Evolutionary conservation across 176 grass and related monocot genomes (phyloP).

Genomic region (Secale cereale): DNA sequence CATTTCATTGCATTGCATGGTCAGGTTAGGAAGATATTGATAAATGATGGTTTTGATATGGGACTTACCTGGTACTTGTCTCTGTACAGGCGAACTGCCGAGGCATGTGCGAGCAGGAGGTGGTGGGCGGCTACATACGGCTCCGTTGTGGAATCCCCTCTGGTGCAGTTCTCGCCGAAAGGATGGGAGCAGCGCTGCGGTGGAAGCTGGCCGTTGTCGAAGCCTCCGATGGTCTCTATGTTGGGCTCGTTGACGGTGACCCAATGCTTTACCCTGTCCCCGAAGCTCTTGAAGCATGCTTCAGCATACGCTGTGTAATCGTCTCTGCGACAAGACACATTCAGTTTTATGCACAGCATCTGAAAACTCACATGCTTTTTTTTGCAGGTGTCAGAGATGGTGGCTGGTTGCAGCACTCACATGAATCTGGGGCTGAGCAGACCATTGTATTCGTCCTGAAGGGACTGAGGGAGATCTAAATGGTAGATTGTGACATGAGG

Average conservation of each 20-base stretch:
- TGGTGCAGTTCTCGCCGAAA: constrained; percentile 48
- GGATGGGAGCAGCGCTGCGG: constrained; percentile 70
- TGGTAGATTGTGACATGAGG: constrained; percentile 74
- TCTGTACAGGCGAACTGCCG: constrained; percentile 47
- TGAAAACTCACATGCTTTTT: not conserved
- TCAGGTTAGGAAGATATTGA: not conserved
- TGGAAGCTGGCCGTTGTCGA: constrained; percentile 18
- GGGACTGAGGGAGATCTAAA: constrained; percentile 66
- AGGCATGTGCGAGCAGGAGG: constrained; percentile 44
- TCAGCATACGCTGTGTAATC: constrained; percentile 63
- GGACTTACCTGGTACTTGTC: constrained; percentile 41
- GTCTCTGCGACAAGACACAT: constrained; percentile 34
- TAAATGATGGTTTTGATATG: no score
- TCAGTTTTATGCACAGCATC: not conserved
- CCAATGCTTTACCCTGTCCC: constrained; percentile 75
- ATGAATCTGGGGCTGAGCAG: constrained; percentile 57
- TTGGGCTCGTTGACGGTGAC: constrained; percentile 73
- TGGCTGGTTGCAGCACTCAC: constrained; percentile 21
- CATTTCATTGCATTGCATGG: not conserved
- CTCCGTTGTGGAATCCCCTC: constrained; percentile 64
- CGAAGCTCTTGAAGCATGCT: constrained; percentile 68
- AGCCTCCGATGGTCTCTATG: constrained; percentile 53
- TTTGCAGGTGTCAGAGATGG: not conserved
- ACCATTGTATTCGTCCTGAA: constrained; percentile 67
- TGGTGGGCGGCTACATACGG: constrained; percentile 51